Base-by-base conservation (phyloP, 768 basidiomycete species). In the Tricholoma furcatifolium region DNA sequence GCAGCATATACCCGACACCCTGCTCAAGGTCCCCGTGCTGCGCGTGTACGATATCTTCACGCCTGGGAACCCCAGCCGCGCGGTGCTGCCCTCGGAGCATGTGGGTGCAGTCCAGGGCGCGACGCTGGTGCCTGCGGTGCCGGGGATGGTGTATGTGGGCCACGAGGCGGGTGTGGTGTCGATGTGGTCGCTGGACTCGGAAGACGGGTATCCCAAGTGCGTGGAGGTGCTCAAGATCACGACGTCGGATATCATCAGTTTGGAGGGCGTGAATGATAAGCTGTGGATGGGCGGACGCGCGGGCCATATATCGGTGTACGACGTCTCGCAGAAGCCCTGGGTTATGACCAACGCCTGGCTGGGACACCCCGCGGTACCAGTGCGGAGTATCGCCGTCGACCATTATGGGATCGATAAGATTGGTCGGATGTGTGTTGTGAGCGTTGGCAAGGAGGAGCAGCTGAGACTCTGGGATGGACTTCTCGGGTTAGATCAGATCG, bases 391-490 rank as follows among this genome's bases (percentile, higher is more conserved):
- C 20, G 69, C 75, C 14, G 85, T 91, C 27, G 91, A 98, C 64
- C 81, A 83, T 17, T 82, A 77, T 63, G 85, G 88, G 35, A 81
- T 93, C n/a, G 80, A 82, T 66, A 80, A 82, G 66, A 77, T 80
- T 48, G 78, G 84, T 39, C 73, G 81, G 57, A 65, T 96, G 45
- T 79, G 80, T 45, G 91, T 96, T 8, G 76, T 81, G 58, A 94
- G 89, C 63, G 73, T 84, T 49, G 91, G 88, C 12, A 74, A 81
- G 51, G 93, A 90, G 66, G 90, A 85, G 60, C 72, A 75, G 43
- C 58, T 97, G 41, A 76, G 77, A 57, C 78, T 92, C 47, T 98
- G 95, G 96, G 96, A 98, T 65, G 96, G 95, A 0, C 67, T 97
- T 39, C 70, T 97, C 32, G 85, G 85, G 10, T 74, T 78, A 14